phyloP scores from a whole-genome alignment of 495 filamentous ascomycete species.

The Lasiosphaeris hirsuta region DNA sequence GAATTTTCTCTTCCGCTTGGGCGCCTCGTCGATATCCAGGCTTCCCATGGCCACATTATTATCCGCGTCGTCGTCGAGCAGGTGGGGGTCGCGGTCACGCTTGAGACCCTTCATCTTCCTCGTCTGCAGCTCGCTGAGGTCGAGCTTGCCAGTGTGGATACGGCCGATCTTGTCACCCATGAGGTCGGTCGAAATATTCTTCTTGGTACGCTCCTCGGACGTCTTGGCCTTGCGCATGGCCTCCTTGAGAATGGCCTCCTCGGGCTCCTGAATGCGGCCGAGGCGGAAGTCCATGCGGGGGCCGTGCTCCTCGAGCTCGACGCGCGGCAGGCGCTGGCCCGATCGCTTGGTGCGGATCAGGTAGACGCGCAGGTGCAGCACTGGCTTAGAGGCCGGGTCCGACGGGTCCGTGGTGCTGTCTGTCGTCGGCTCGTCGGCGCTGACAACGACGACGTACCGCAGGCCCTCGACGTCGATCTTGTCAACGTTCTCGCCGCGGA shows the following conservation, averaged over 20 bases:
- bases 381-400: slow-evolving; percentile 57
- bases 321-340: slow-evolving; percentile 79
- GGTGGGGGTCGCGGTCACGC: slow-evolving; percentile 54
- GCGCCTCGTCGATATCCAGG: slow-evolving; percentile 12
- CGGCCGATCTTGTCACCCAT: slow-evolving; percentile 95
- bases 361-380: slow-evolving; percentile 80
- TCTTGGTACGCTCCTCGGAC: slow-evolving; percentile 78
- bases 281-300: slow-evolving; percentile 92
- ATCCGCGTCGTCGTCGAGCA: slow-evolving; percentile 16
- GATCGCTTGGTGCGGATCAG: slow-evolving; percentile 79
- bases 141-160: slow-evolving; percentile 89
- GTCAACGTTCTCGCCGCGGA: slow-evolving; percentile 63
- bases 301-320: slow-evolving; percentile 93
- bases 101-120: slow-evolving; percentile 99
- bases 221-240: slow-evolving; percentile 78
- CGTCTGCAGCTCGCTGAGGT: slow-evolving; percentile 82
- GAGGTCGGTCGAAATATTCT: slow-evolving; percentile 87
- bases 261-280: slow-evolving; percentile 73
- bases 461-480: slow-evolving; percentile 91
- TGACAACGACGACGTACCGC: slow-evolving; percentile 79
- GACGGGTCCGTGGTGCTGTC: slow-evolving; percentile 24
- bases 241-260: slow-evolving; percentile 78
- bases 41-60: slow-evolving; percentile 4
- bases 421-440: slow-evolving; percentile 63
- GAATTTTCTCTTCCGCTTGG: slow-evolving; percentile 23